Conservation (phyloP, 108 stramenopile species). For the Conticribra guillardii region DNA sequence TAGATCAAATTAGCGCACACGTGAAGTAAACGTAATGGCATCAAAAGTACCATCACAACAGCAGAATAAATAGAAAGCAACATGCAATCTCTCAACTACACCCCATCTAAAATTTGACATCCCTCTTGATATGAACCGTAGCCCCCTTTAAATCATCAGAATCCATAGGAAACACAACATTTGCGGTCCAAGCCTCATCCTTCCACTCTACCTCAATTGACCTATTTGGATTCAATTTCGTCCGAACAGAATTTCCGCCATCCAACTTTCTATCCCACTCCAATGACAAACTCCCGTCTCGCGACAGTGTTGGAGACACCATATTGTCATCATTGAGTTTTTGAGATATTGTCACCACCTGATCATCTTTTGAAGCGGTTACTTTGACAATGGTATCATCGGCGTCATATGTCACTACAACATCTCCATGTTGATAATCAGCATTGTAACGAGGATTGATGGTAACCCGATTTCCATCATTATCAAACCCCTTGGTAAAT, state of each 20-base stretch:
- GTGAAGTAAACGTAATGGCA: no score
- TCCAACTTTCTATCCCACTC: conserved; percentile 81
- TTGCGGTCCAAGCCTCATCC: conserved; percentile 85
- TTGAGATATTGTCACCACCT: conserved; percentile 77
- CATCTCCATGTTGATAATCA: conserved; percentile 62
- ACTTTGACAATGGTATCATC: conserved; percentile 71
- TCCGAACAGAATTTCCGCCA: conserved; percentile 63
- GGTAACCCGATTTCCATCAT: conserved; percentile 76
- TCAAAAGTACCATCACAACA: no score
- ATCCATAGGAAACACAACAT: conserved; percentile 79
- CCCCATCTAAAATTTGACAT: conserved; percentile 72
- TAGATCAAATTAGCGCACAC: no score
- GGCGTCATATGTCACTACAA: conserved; percentile 77
- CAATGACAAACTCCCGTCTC: conserved; percentile 74
- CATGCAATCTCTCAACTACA: not conserved
- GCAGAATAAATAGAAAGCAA: no score
- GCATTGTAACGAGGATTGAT: conserved; percentile 83
- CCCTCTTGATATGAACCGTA: conserved; percentile 81
- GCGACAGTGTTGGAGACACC: conserved; percentile 75
- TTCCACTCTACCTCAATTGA: conserved; percentile 84
- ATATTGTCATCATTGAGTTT: conserved; percentile 76
- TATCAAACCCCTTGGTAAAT: conserved; percentile 84
- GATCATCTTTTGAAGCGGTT: conserved; percentile 73
- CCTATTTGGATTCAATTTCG: conserved; percentile 84
- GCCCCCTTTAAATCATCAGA: conserved; percentile 70